These are phyloP conservation scores for Boletus rex-veris DNA, from an alignment of 768 basidiomycete genomes.

Conservation along the genomic window DNA sequence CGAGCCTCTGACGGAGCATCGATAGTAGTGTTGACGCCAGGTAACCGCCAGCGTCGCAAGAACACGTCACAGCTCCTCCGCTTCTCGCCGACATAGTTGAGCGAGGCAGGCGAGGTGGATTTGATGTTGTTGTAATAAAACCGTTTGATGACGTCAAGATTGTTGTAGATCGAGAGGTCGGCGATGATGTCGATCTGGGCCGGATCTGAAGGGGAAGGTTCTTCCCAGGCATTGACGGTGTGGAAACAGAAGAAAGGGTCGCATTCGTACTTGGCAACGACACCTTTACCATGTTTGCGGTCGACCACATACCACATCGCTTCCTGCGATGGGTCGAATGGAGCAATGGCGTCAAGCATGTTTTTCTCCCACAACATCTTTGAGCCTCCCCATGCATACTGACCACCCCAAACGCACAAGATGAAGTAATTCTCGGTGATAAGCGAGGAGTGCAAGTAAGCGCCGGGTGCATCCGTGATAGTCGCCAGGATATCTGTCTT, in stretches of 20 bases:
- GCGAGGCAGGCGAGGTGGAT: constrained; percentile 22
- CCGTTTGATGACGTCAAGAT: constrained; percentile 31
- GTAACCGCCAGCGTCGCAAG: constrained; percentile 32
- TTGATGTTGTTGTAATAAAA: constrained; percentile 32
- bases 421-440: constrained; percentile 38
- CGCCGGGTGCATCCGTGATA: constrained; percentile 37
- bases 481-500: constrained; percentile 34
- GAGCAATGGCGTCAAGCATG: constrained; percentile 31
- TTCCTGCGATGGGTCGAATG: constrained; percentile 28
- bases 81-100: constrained; percentile 25
- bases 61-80: constrained; percentile 16
- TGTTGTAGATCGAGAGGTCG: constrained; percentile 35
- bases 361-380: constrained; percentile 33
- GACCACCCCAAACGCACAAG: constrained; percentile 34
- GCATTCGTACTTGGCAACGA: constrained; percentile 36
- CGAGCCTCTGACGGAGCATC: constrained; percentile 11
- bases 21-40: constrained; percentile 19
- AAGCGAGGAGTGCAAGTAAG: constrained; percentile 38
- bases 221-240: constrained; percentile 39
- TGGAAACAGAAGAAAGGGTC: constrained; percentile 41
- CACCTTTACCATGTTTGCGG: constrained; percentile 33
- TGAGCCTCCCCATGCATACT: constrained; percentile 27
- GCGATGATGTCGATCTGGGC: constrained; percentile 32
- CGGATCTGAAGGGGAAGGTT: constrained; percentile 18
- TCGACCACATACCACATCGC: constrained; percentile 39